Evolutionary conservation across 805 yeast genomes (phyloP).

Genomic region (Naumovozyma castellii): DNA sequence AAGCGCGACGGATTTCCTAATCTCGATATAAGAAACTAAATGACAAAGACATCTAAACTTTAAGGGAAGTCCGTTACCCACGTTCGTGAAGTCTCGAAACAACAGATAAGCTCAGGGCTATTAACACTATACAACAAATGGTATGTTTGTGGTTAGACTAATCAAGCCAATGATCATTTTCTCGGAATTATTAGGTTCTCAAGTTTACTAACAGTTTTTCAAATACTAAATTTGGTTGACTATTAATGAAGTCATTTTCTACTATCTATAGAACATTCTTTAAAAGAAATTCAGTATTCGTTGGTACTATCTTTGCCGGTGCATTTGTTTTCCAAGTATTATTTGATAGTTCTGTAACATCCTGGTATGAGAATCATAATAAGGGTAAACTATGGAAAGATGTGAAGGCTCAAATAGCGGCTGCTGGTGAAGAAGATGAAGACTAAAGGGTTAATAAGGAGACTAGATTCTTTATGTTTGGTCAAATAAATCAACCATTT

Average conservation of each 20-base stretch:
- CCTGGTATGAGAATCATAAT: slow-evolving; percentile 70
- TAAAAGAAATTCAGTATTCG: slow-evolving; percentile 87
- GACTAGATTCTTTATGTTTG: not conserved
- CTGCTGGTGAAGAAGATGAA: slow-evolving; percentile 53
- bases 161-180: too few species aligned
- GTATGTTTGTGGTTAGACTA: not conserved
- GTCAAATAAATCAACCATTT: too few species aligned
- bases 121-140: not conserved
- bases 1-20: not conserved
- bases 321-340: slow-evolving; percentile 80
- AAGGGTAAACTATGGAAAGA: slow-evolving; percentile 82
- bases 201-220: too few species aligned
- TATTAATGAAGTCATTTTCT: slow-evolving; percentile 30
- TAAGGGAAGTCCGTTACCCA: too few species aligned
- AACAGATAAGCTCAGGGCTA: too few species aligned
- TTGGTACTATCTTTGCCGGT: slow-evolving; percentile 70
- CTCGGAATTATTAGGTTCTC: too few species aligned
- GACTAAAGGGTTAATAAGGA: slow-evolving; percentile 43
- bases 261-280: slow-evolving; percentile 55
- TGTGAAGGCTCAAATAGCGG: slow-evolving; percentile 46
- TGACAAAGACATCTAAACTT: too few species aligned
- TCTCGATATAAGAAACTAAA: too few species aligned
- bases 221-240: too few species aligned
- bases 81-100: too few species aligned
- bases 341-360: slow-evolving; percentile 58